phyloP scores from a whole-genome alignment of 768 basidiomycete species.

The Suillus weaverae region DNA sequence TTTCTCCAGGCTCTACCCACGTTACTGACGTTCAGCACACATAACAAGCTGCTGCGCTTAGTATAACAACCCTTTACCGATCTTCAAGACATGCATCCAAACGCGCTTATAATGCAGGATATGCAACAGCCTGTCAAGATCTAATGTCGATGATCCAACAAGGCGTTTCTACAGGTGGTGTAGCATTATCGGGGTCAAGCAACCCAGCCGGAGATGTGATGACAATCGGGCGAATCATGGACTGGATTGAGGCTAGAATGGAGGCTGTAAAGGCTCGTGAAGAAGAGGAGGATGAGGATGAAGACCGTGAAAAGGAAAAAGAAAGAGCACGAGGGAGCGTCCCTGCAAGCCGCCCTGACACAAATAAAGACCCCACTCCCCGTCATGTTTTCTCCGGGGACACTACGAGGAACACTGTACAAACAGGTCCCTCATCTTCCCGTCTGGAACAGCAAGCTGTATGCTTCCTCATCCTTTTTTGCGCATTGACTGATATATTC shows the following conservation, averaged over 20 bases:
- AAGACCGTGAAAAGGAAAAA: constrained; percentile 60
- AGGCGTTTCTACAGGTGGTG: constrained; percentile 64
- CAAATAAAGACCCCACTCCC: constrained; percentile 20
- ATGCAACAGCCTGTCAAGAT: constrained; percentile 78
- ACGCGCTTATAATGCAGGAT: constrained; percentile 78
- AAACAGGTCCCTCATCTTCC: constrained; percentile 16
- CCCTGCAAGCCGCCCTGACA: constrained; percentile 17
- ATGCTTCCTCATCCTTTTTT: constrained; percentile 16
- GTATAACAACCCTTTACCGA: constrained; percentile 82
- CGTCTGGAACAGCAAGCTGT: constrained; percentile 30
- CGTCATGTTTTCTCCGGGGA: constrained; percentile 17
- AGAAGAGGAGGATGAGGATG: constrained; percentile 83
- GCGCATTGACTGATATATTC: constrained; percentile 10
- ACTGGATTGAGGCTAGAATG: constrained; percentile 80
- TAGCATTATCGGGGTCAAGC: constrained; percentile 40
- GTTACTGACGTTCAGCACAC: constrained; percentile 24
- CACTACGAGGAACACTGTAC: constrained; percentile 20
- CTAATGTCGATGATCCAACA: constrained; percentile 81
- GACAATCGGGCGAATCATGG: constrained; percentile 79
- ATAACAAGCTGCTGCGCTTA: constrained; percentile 71
- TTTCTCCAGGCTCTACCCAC: neutral
- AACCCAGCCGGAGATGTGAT: constrained; percentile 57
- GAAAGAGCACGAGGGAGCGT: constrained; percentile 38
- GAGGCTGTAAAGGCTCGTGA: constrained; percentile 74
- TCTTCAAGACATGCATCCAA: constrained; percentile 77